These are phyloP conservation scores for Wickerhamomyces kurtzmanii DNA, from an alignment of 805 yeast species.

Conservation along the genomic window DNA sequence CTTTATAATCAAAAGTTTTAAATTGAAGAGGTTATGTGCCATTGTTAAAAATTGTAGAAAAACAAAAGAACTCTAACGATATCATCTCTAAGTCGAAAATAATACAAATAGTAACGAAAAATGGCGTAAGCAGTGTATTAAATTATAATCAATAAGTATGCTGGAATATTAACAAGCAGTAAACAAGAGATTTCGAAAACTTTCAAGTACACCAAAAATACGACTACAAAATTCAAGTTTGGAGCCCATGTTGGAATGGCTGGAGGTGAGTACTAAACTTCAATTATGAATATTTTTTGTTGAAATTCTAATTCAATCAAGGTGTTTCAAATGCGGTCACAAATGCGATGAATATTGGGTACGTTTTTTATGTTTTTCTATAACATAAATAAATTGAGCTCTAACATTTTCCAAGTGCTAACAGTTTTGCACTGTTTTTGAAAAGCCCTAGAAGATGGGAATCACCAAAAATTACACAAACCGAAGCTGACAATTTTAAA, in stretches of 20 bases:
- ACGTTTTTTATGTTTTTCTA: slow-evolving; percentile 6
- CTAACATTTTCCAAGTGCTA: slow-evolving; percentile 30
- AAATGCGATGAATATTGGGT: slow-evolving; percentile 44
- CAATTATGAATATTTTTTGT: neutral
- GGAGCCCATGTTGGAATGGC: slow-evolving; percentile 87
- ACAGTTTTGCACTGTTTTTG: slow-evolving; percentile 83
- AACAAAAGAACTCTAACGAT: too few species aligned
- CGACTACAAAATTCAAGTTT: slow-evolving; percentile 42
- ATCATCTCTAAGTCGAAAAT: too few species aligned
- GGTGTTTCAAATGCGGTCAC: slow-evolving; percentile 57
- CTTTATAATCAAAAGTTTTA: too few species aligned
- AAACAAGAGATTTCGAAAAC: slow-evolving; percentile 4
- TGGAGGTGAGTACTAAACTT: slow-evolving; percentile 44
- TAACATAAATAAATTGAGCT: neutral
- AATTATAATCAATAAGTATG: too few species aligned
- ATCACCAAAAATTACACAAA: slow-evolving; percentile 62
- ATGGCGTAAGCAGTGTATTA: too few species aligned
- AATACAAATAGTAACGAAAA: too few species aligned
- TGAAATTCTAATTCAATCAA: neutral
- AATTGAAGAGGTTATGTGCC: too few species aligned
- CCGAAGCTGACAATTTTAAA: slow-evolving; percentile 60
- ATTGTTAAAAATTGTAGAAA: too few species aligned
- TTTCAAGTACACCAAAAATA: slow-evolving; percentile 29
- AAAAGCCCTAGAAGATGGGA: slow-evolving; percentile 90
- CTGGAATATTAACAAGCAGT: too few species aligned